Evolutionary conservation across 2,329 filamentous ascomycete genomes (phyloP).

Genomic region (Scedosporium minutisporum): DNA sequence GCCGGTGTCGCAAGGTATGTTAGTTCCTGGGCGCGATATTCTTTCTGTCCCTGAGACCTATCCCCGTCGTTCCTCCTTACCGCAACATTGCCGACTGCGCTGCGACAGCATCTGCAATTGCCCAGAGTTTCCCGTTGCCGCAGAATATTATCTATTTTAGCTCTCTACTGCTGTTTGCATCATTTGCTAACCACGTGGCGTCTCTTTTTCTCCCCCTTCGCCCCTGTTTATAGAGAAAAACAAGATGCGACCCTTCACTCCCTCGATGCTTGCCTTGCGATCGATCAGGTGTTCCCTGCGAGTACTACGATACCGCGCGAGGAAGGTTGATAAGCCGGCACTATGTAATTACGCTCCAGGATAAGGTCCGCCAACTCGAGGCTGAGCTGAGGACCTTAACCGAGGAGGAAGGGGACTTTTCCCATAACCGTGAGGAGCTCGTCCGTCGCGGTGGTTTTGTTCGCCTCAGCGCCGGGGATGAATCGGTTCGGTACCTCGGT

Average conservation of each 20-base stretch:
- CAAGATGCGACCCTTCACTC: constrained; percentile 84
- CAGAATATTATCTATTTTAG: not conserved
- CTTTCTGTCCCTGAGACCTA: not conserved
- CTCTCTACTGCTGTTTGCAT: not conserved
- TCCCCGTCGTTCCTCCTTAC: not conserved
- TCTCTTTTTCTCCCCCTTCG: not conserved
- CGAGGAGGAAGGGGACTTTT: constrained; percentile 61
- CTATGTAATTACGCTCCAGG: constrained; percentile 87
- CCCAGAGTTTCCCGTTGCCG: not conserved
- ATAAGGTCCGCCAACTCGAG: constrained; percentile 74
- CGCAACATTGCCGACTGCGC: not conserved
- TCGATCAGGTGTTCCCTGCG: constrained; percentile 80
- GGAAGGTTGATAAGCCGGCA: constrained; percentile 77
- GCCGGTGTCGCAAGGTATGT: constrained; percentile 66
- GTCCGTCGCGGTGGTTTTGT: constrained; percentile 80
- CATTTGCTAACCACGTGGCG: not conserved
- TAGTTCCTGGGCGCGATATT: not conserved
- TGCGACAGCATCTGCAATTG: not conserved
- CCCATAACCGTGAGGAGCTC: constrained; percentile 70
- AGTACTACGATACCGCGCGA: constrained; percentile 88
- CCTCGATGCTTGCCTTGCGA: constrained; percentile 90
- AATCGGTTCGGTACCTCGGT: constrained; percentile 78
- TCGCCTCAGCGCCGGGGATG: constrained; percentile 73
- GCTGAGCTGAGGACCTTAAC: constrained; percentile 71
- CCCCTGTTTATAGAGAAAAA: constrained; percentile 64